These are phyloP conservation scores for Butyriboletus loyo DNA, from an alignment of 768 basidiomycete genomes.

Conservation along the genomic window DNA sequence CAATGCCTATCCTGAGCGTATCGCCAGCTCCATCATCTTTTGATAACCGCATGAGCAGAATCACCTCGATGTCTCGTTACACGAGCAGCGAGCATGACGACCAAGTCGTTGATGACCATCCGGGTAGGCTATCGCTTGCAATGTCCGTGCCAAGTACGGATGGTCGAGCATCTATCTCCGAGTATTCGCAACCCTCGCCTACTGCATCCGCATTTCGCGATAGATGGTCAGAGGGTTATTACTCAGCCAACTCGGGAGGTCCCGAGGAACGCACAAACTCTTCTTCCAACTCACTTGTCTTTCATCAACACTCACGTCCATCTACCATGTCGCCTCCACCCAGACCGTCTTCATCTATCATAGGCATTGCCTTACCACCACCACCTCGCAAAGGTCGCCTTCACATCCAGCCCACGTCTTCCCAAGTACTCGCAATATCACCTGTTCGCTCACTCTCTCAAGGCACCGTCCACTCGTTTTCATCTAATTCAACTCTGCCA, in stretches of 20 bases:
- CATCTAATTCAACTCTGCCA: conserved; percentile 26
- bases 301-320: conserved; percentile 20
- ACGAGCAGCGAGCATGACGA: conserved; percentile 43
- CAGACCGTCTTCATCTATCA: conserved; percentile 58
- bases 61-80: conserved; percentile 26
- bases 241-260: conserved; percentile 26
- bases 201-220: conserved; percentile 81
- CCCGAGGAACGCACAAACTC: conserved; percentile 9
- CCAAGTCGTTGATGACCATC: conserved; percentile 24
- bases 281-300: conserved; percentile 22
- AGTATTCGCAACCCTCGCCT: conserved; percentile 69
- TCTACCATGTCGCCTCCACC: conserved; percentile 54
- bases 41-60: conserved; percentile 26
- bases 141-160: conserved; percentile 43
- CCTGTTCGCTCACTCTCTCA: conserved; percentile 28
- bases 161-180: conserved; percentile 55
- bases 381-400: conserved; percentile 36
- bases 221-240: conserved; percentile 36
- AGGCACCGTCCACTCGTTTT: conserved; percentile 30
- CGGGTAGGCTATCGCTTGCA: conserved; percentile 46
- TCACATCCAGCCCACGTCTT: conserved; percentile 18
- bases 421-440: conserved; percentile 17
- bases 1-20: conserved; percentile 34
- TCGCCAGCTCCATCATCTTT: conserved; percentile 29
- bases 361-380: conserved; percentile 54